Evolutionary conservation across 2,329 filamentous ascomycete genomes (phyloP), one percentile per base, ranked within the genome.

Genomic region (Ustilaginoidea virens): DNA sequence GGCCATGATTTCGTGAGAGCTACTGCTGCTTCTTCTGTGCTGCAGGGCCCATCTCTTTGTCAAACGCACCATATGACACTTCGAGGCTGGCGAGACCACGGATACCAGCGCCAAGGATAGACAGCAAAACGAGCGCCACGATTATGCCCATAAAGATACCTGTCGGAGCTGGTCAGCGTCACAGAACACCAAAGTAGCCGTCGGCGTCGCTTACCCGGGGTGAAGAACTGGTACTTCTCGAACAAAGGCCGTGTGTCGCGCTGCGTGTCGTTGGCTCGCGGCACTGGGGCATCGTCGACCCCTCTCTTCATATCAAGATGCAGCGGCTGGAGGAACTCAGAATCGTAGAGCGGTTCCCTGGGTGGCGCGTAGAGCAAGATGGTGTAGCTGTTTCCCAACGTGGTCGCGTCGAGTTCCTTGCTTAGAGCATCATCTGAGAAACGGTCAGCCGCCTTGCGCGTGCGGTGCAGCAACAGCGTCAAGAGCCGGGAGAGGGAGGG

Each of bases 221-320:
- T 87, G 41, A 98, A 79, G 59, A 86, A 96, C 50, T 93, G 80
- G 53, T 98, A 98, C 52, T 80, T 85, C 55, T 92, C 80, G 44
- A 98, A 96, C 24, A 92, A 55, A 4, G 71, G 63, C 17, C 63
- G 51, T 20, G 53, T 61, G 33, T 63, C 44, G 29, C 45, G 42
- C 5, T 44, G 49, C 5, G 49, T 57, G 30, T 37, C 44, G 34
- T 67, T 61, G 11, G 48, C 45, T 12, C 54, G 53, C 31, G 51
- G 56, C 38, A 37, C 38, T 14, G 37, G 27, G n/a, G 36, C 30
- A n/a, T 37, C 33, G 14, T 40, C 39, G 13, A 52, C 43, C 30
- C 58, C 53, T 39, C 83, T 70, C 67, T 81, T 90, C 38, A 90
- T 55, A 37, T 87, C 80, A 49, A 74, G 69, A 43, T 80, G 79